Conservation (phyloP, 75 land plant species). For the Cryptomeria japonica region DNA sequence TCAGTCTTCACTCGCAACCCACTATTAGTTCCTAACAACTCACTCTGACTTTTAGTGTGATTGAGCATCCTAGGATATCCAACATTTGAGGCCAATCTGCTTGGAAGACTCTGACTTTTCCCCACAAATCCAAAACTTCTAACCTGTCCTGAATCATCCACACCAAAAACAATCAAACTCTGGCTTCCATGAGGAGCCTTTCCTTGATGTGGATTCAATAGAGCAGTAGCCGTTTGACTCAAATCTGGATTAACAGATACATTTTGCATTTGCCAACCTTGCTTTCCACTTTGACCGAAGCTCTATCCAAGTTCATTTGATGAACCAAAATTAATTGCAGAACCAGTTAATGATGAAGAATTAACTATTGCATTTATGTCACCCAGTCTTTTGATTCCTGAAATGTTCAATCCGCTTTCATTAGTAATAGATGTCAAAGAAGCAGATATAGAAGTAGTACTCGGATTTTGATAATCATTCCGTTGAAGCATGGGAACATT, state of each 20-base stretch:
- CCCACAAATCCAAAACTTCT: constrained; percentile 43
- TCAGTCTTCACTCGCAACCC: constrained; percentile 35
- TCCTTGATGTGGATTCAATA: constrained; percentile 7
- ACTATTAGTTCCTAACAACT: constrained; percentile 2
- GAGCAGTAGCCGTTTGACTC: neutral
- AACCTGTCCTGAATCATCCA: constrained; percentile 17
- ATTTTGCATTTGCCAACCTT: constrained; percentile 18
- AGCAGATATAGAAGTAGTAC: constrained; percentile 16
- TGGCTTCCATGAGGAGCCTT: constrained; percentile 19
- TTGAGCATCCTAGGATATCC: constrained; percentile 13
- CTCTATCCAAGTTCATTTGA: too few species aligned
- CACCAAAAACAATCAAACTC: neutral
- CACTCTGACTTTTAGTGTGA: constrained; percentile 13
- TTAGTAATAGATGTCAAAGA: constrained; percentile 23
- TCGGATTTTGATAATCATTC: constrained; percentile 29
- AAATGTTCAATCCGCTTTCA: constrained; percentile 13
- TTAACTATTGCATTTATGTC: neutral
- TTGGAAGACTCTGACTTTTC: constrained; percentile 45
- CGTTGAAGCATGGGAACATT: constrained; percentile 1
- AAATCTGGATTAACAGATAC: neutral
- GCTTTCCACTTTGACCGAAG: neutral
- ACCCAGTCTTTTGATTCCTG: neutral
- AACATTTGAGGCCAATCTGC: constrained; percentile 50
- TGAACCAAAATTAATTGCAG: neutral
- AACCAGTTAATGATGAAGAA: neutral